Conservation (phyloP, 352 stramenopile species). For the Phytophthora litchii region DNA sequence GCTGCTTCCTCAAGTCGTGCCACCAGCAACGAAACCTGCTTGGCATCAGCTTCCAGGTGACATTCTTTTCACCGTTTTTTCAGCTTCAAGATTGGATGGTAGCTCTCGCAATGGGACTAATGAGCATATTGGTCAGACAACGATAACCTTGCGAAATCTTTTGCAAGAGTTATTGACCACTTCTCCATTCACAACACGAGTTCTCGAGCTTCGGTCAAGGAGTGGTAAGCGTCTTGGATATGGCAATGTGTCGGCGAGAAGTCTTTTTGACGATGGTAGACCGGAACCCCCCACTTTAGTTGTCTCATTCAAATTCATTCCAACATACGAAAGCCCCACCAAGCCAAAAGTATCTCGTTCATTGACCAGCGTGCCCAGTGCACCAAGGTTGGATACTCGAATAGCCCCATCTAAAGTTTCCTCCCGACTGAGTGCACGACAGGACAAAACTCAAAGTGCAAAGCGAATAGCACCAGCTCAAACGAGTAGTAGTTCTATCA, state of each 20-base stretch:
- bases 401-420: slow-evolving; percentile 12
- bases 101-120: slow-evolving; percentile 20
- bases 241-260: slow-evolving; percentile 25
- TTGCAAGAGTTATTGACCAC: slow-evolving; percentile 38
- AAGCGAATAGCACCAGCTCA: slow-evolving; percentile 24
- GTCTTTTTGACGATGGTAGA: slow-evolving; percentile 15
- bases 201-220: slow-evolving; percentile 46
- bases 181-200: slow-evolving; percentile 28
- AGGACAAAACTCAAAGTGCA: slow-evolving; percentile 14
- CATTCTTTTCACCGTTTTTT: slow-evolving; percentile 70
- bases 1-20: slow-evolving; percentile 37
- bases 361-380: slow-evolving; percentile 6
- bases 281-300: slow-evolving; percentile 34
- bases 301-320: slow-evolving; percentile 51
- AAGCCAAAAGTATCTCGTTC: slow-evolving; percentile 9
- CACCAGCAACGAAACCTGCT: slow-evolving; percentile 23
- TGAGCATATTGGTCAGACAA: slow-evolving; percentile 65
- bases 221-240: slow-evolving; percentile 38
- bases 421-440: slow-evolving; percentile 11
- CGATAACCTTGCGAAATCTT: slow-evolving; percentile 44
- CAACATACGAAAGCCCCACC: slow-evolving; percentile 35
- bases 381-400: slow-evolving; percentile 9
- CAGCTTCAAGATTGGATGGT: slow-evolving; percentile 14
- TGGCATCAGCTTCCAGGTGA: slow-evolving; percentile 65
- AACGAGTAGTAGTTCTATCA: slow-evolving; percentile 65